Conservation (phyloP, 495 filamentous ascomycete species). For the Letharia columbiana region DNA sequence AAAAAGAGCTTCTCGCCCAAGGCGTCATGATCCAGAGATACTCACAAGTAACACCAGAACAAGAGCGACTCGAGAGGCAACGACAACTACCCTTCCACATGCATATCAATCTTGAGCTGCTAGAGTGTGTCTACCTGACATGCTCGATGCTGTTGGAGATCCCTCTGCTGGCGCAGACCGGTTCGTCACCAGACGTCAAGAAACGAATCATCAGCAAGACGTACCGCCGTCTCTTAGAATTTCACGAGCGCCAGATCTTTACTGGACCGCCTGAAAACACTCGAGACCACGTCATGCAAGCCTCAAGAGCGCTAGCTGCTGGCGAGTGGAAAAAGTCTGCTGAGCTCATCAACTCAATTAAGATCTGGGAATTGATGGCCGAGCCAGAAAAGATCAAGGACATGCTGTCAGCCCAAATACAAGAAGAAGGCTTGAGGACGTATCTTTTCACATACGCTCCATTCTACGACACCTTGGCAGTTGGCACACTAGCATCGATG, state of each 20-base stretch:
- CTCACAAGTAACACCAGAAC: slow-evolving; percentile 89
- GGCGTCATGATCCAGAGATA: slow-evolving; percentile 96
- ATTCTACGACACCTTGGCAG: slow-evolving; percentile 93
- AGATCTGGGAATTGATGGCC: slow-evolving; percentile 96
- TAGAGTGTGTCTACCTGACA: slow-evolving; percentile 97
- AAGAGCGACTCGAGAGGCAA: slow-evolving; percentile 92
- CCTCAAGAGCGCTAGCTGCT: slow-evolving; percentile 88
- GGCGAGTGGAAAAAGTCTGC: slow-evolving; percentile 98
- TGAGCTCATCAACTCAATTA: slow-evolving; percentile 87
- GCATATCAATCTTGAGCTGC: slow-evolving; percentile 98
- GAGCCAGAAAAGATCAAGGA: slow-evolving; percentile 82
- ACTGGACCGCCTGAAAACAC: slow-evolving; percentile 98
- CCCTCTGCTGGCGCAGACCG: slow-evolving; percentile 89
- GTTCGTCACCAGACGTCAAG: slow-evolving; percentile 91
- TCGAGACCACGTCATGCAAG: slow-evolving; percentile 97
- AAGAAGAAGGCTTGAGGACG: slow-evolving; percentile 94
- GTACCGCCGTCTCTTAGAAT: slow-evolving; percentile 97
- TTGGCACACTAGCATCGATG: slow-evolving; percentile 79
- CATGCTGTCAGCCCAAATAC: slow-evolving; percentile 94
- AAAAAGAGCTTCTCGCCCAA: slow-evolving; percentile 96
- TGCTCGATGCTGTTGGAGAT: slow-evolving; percentile 99
- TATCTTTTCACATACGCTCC: slow-evolving; percentile 99
- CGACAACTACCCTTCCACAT: slow-evolving; percentile 98
- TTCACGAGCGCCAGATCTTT: slow-evolving; percentile 98
- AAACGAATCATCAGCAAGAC: slow-evolving; percentile 99